phyloP scores from a whole-genome alignment of 202 grass and related monocot genomes.

The Zoysia matrella region DNA sequence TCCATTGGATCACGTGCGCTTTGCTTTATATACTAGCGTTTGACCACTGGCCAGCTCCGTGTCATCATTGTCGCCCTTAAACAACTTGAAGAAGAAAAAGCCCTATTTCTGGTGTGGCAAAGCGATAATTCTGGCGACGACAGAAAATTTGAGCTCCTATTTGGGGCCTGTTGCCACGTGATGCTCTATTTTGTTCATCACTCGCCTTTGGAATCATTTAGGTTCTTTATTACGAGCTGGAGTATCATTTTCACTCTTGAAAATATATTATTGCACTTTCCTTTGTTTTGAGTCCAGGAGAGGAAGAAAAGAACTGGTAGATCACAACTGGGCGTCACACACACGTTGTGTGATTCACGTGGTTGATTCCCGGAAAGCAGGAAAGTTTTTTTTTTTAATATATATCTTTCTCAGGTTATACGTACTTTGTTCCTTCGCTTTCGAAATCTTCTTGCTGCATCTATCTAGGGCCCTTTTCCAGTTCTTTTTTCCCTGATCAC shows the following conservation, averaged over 20 bases:
- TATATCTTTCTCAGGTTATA: conserved; percentile 11
- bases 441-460: neutral
- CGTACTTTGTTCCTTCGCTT: conserved; percentile 9
- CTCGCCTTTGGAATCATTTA: conserved; percentile 17
- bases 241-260: neutral
- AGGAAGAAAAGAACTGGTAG: neutral
- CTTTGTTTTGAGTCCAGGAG: conserved; percentile 15
- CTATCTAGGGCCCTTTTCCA: neutral
- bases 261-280: conserved; percentile 20
- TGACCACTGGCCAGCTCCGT: conserved; percentile 35
- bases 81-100: neutral
- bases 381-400: neutral
- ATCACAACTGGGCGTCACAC: conserved; percentile 28
- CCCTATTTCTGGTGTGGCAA: neutral
- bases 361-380: conserved; percentile 32
- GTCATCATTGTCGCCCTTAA: conserved; percentile 38
- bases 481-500: conserved; percentile 34
- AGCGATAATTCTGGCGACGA: neutral
- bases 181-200: neutral
- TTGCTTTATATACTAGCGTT: conserved; percentile 12
- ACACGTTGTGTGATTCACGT: conserved; percentile 33
- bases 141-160: neutral
- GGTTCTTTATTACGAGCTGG: neutral
- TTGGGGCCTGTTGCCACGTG: neutral
- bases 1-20: conserved; percentile 48